These are phyloP conservation scores for Pythium vanterpoolii DNA, from an alignment of 352 stramenopile species.

Conservation along the genomic window DNA sequence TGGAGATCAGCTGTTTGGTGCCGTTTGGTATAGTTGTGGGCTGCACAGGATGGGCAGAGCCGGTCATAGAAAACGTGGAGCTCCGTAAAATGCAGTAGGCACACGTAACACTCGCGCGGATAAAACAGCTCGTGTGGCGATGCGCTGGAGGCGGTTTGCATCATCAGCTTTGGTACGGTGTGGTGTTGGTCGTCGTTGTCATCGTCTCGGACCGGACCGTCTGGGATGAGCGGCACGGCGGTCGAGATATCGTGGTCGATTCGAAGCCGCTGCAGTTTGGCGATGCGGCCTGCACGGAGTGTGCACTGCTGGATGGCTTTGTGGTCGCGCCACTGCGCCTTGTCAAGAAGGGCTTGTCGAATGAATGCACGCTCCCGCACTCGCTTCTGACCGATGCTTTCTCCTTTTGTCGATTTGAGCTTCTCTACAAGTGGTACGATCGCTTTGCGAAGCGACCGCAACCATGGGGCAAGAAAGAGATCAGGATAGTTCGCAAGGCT, in stretches of 20 bases:
- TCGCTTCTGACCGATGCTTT: conserved; percentile 65
- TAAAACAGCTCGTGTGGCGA: conserved; percentile 30
- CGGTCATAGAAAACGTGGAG: conserved; percentile 96
- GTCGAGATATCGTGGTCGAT: conserved; percentile 50
- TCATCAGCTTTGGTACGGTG: too few relatives aligned
- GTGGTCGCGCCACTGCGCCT: conserved; percentile 60
- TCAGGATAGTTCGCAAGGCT: conserved; percentile 37
- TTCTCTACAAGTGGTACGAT: conserved; percentile 57
- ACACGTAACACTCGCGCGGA: conserved; percentile 94
- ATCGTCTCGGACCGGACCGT: conserved; percentile 76
- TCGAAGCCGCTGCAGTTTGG: conserved; percentile 84
- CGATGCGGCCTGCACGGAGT: conserved; percentile 7
- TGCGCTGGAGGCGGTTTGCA: neutral
- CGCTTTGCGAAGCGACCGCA: conserved; percentile 68
- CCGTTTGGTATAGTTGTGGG: conserved; percentile 93
- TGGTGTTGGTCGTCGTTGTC: conserved; percentile 25
- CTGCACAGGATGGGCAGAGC: conserved; percentile 89
- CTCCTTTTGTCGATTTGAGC: conserved; percentile 69
- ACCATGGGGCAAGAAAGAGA: conserved; percentile 55
- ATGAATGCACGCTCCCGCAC: conserved; percentile 51
- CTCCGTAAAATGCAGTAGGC: conserved; percentile 90
- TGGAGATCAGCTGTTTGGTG: conserved; percentile 86
- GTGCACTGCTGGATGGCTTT: neutral
- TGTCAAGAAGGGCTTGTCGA: conserved; percentile 36
- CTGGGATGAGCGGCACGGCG: conserved; percentile 78